Percentiles rank a stretch among this genome's conserved stretches.
Evolutionary conservation across 495 filamentous ascomycete genomes (phyloP).

Genomic region (Trichoderma virens): DNA sequence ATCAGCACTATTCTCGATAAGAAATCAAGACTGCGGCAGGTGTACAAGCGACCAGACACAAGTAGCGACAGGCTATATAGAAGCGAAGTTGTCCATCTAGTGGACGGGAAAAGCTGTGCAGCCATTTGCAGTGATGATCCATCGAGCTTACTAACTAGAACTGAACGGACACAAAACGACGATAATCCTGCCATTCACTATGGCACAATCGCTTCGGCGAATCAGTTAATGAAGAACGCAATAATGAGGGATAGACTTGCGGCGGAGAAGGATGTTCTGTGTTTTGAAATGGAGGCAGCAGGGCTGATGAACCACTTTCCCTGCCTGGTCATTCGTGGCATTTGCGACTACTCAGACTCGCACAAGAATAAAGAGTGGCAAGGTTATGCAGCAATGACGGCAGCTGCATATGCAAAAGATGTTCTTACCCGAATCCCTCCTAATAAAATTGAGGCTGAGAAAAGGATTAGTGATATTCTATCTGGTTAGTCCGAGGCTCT

Average conservation of each 20-base stretch:
- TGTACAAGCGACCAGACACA: constrained; percentile 17
- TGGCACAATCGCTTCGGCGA: not conserved
- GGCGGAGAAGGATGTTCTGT: no score
- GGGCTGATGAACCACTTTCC: no score
- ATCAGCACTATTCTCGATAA: constrained; percentile 15
- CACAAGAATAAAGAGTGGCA: no score
- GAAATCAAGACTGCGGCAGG: constrained; percentile 10
- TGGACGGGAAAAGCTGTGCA: no score
- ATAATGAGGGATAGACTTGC: no score
- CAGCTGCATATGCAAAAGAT: constrained; percentile 4
- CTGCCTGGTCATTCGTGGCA: no score
- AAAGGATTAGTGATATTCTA: not conserved
- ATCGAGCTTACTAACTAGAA: not conserved
- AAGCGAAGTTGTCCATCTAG: constrained; percentile 18
- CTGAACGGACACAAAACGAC: constrained; percentile 9
- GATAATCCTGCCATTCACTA: constrained; percentile 5
- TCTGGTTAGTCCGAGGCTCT: not conserved
- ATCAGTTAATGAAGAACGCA: no score
- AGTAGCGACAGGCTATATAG: constrained; percentile 26
- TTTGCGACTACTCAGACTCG: no score
- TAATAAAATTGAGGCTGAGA: not conserved
- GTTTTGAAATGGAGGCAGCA: no score
- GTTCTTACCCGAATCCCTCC: not conserved
- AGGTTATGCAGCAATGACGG: constrained; percentile 3
- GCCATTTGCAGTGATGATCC: no score